Evolutionary conservation across 83 land plant genomes (phyloP), one percentile per base, ranked within the genome.

Genomic region (Larix sibirica): DNA sequence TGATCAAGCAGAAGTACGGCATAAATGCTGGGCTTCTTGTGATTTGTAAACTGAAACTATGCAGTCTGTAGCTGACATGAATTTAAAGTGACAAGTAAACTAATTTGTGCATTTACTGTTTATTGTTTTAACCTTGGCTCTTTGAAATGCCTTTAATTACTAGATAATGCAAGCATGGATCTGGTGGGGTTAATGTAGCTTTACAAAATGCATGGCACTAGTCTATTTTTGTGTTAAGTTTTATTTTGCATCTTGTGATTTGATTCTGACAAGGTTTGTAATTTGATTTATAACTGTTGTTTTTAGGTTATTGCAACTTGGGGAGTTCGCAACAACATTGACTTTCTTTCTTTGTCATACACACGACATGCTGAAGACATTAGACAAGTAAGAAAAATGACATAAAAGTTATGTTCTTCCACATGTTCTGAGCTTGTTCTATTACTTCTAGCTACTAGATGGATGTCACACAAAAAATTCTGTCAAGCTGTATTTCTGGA

Each of bases 331-430:
- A 96, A 96, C 81, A 92, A 91, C 74, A 96, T 96, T 83, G 98
- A 96, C 67, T 94, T 96, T 79, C 89, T 96, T 31, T 96, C 98
- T 20, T 77, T 96, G 36, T 96, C 98, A 23, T 96, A 88, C 66
- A 94, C 96, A 2, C 85, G 98, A 1, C 91, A 92, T 85, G 98
- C 98, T 40, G 96, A 96, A 79, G 98, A 96, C 86, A 95, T 96
- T 62, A 89, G 89, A 50, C 88, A 87, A 21, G 93, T 91, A 91
- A 86, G 82, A 28, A 33, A 6, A 18, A 26, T 73, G 20, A 28
- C 7, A 73, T 33, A 33, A 21, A 14, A 28, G 6, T 36, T 73
- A n/a, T 42, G 6, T 21, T 73, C 42, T 73, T 73, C 16, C 10
- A 33, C 42, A 36, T 50, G 12, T 10, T 50, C 56, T 50, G 56